These are phyloP conservation scores for Arabidopsis suecica DNA, from an alignment of 345 rosid genomes.

Conservation along the genomic window DNA sequence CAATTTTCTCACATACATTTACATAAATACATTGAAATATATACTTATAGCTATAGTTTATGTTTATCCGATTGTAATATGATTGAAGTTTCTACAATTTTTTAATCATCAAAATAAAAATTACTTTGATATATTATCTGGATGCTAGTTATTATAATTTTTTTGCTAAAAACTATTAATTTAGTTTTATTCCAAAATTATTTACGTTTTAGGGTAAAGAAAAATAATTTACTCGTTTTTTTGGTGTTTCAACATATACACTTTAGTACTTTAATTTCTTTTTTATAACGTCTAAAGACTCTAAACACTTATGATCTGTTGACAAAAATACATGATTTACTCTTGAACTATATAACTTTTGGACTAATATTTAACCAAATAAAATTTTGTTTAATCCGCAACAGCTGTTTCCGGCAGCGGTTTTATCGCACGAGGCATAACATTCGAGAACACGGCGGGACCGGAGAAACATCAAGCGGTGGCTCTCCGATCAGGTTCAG, in stretches of 20 bases:
- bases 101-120: too few species aligned
- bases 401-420: constrained; percentile 71
- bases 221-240: too few species aligned
- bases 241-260: neutral
- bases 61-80: neutral
- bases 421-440: constrained; percentile 78
- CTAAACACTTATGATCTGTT: too few species aligned
- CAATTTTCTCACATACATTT: neutral
- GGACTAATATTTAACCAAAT: constrained; percentile 5
- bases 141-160: neutral
- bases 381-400: neutral
- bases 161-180: neutral
- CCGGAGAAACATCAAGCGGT: constrained; percentile 86
- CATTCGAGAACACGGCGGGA: constrained; percentile 91
- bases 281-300: too few species aligned
- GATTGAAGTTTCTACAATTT: neutral
- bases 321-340: neutral
- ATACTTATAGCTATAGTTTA: neutral
- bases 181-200: neutral
- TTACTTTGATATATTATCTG: too few species aligned
- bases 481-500: constrained; percentile 84
- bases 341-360: neutral
- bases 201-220: neutral
- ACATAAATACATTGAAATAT: neutral
- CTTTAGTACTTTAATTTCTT: too few species aligned